phyloP scores from a whole-genome alignment of 2,329 filamentous ascomycete species.

The Stemphylium lycopersici region DNA sequence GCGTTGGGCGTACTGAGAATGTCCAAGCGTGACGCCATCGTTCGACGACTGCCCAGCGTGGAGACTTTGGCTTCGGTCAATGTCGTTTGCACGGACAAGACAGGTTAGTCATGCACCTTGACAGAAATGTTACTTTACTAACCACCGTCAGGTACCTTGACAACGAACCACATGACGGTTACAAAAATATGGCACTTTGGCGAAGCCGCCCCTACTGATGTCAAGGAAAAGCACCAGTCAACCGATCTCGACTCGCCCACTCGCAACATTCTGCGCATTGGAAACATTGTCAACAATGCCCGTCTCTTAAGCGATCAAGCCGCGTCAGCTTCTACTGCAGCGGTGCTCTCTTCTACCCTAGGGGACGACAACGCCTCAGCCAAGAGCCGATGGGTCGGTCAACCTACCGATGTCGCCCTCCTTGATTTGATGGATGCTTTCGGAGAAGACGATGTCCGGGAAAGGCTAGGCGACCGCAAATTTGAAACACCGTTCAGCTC shows the following conservation, averaged over 20 bases:
- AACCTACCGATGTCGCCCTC: constrained; percentile 97
- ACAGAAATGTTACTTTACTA: not conserved
- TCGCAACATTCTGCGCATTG: constrained; percentile 82
- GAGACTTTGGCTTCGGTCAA: constrained; percentile 98
- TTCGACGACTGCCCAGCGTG: constrained; percentile 93
- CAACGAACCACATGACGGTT: constrained; percentile 97
- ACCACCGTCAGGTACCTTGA: constrained; percentile 72
- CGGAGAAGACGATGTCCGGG: constrained; percentile 88
- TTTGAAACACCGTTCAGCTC: constrained; percentile 95
- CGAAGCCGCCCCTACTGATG: constrained; percentile 61
- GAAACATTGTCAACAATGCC: constrained; percentile 96
- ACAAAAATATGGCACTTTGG: constrained; percentile 97
- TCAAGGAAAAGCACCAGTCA: constrained; percentile 60
- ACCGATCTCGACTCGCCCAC: constrained; percentile 72
- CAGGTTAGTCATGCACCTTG: constrained; percentile 59
- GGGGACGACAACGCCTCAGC: constrained; percentile 66
- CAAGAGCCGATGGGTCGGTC: constrained; percentile 92
- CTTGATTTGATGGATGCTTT: constrained; percentile 90
- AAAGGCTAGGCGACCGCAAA: constrained; percentile 79
- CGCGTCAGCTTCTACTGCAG: constrained; percentile 74
- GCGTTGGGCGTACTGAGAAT: constrained; percentile 94
- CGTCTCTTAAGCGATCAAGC: constrained; percentile 75
- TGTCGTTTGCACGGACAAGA: constrained; percentile 99
- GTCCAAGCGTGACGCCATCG: constrained; percentile 94
- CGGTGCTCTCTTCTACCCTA: constrained; percentile 85